phyloP scores from a whole-genome alignment of 2,329 filamentous ascomycete genomes.

The Colletotrichum scovillei region DNA sequence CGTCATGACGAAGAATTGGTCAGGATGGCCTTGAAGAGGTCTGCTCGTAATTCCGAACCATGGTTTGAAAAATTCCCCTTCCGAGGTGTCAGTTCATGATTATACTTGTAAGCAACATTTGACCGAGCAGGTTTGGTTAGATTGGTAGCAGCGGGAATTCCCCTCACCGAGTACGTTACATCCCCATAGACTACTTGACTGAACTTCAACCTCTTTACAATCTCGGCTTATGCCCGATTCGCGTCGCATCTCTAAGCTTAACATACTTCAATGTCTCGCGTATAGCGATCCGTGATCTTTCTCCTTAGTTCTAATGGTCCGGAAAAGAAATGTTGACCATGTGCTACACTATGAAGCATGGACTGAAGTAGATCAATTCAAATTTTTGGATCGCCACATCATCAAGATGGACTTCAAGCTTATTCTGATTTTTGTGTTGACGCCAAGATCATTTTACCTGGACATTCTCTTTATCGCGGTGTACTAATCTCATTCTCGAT shows the following conservation, averaged over 20 bases:
- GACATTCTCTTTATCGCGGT: too few relatives aligned
- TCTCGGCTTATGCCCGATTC: neutral
- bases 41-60: neutral
- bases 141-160: neutral
- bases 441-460: too few relatives aligned
- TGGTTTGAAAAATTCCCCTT: neutral
- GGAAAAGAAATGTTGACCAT: too few relatives aligned
- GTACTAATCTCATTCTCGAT: too few relatives aligned
- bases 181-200: neutral
- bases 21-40: neutral
- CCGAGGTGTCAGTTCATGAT: neutral
- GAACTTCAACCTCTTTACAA: too few relatives aligned
- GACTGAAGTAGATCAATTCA: neutral
- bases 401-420: neutral
- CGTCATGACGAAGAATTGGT: neutral
- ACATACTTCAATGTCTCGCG: neutral
- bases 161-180: neutral
- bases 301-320: neutral
- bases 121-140: neutral
- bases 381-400: neutral
- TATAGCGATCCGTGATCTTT: neutral
- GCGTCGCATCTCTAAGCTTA: neutral
- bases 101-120: neutral
- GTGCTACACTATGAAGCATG: neutral
- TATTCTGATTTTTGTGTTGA: too few relatives aligned